A percentile compares a stretch with the other conserved stretches of the same genome.
phyloP scores from a whole-genome alignment of 495 filamentous ascomycete genomes.

The Cercophora newfieldiana region DNA sequence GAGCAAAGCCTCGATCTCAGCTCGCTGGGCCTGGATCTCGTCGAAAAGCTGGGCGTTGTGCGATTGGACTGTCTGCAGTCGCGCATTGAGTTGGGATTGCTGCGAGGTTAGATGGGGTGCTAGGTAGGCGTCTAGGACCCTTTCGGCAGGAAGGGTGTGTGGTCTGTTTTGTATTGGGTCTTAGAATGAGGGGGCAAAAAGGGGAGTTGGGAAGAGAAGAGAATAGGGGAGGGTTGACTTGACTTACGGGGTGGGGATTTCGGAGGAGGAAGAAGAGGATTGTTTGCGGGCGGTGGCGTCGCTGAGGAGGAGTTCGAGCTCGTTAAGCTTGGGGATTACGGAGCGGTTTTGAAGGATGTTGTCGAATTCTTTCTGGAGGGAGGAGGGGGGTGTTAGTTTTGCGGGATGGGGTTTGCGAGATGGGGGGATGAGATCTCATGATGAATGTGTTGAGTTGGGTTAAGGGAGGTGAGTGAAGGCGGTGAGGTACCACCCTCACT shows the following conservation, averaged over 20 bases:
- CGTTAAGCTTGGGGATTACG: conserved; percentile 76
- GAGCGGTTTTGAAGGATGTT: conserved; percentile 66
- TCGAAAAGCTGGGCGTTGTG: conserved; percentile 65
- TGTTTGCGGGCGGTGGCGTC: conserved; percentile 66
- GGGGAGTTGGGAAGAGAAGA: not conserved
- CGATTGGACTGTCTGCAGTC: conserved; percentile 59
- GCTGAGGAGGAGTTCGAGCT: conserved; percentile 71
- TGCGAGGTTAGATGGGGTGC: conserved; percentile 64
- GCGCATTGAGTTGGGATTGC: conserved; percentile 59
- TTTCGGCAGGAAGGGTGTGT: conserved; percentile 70
- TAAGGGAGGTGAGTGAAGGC: no score
- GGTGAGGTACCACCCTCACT: no score
- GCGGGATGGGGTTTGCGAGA: not conserved
- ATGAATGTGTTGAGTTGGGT: no score
- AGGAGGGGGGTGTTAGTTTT: not conserved
- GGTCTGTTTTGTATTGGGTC: conserved; percentile 51
- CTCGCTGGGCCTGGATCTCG: conserved; percentile 64
- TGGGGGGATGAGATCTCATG: not conserved
- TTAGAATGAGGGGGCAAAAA: not conserved
- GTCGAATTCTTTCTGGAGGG: conserved; percentile 68
- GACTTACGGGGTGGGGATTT: conserved; percentile 49
- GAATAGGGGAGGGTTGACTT: not conserved
- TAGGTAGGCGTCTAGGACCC: conserved; percentile 69
- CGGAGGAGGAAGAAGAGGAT: not conserved
- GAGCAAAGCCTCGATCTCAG: conserved; percentile 71